Conservation (phyloP, 1,284 basidiomycete species). For the Phellinidium pouzarii region DNA sequence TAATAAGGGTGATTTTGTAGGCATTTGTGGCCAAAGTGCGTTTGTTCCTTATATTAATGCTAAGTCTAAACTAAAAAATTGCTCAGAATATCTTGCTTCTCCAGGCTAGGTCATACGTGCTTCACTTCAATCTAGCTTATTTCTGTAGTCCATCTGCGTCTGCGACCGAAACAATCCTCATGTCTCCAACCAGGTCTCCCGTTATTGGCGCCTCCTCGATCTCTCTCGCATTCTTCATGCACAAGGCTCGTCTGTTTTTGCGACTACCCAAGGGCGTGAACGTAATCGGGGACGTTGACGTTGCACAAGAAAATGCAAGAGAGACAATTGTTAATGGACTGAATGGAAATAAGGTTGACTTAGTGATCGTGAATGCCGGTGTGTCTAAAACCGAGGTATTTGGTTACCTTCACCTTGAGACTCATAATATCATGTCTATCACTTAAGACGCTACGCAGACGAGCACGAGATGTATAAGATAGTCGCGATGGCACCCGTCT, state of each 20-base stretch:
- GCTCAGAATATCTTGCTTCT: too few species aligned
- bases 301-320: conserved; percentile 30
- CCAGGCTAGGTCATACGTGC: too few species aligned
- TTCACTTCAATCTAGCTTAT: too few species aligned
- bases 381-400: conserved; percentile 36
- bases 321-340: conserved; percentile 30
- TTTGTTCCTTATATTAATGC: too few species aligned
- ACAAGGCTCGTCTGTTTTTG: conserved; percentile 29
- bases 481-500: conserved; percentile 37
- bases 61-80: too few species aligned
- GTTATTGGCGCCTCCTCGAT: conserved; percentile 37
- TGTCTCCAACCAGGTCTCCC: conserved; percentile 24
- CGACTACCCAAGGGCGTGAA: conserved; percentile 34
- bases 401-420: not conserved
- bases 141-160: too few species aligned
- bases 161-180: too few species aligned
- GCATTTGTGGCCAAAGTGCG: too few species aligned
- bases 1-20: too few species aligned
- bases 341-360: conserved; percentile 29
- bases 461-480: conserved; percentile 40
- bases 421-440: not conserved
- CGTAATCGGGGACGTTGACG: conserved; percentile 34
- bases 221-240: conserved; percentile 28
- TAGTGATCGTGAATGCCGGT: conserved; percentile 35
- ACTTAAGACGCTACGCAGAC: conserved; percentile 32